Evolutionary conservation across 495 filamentous ascomycete species (phyloP).

Genomic region (Talaromyces ruber): DNA sequence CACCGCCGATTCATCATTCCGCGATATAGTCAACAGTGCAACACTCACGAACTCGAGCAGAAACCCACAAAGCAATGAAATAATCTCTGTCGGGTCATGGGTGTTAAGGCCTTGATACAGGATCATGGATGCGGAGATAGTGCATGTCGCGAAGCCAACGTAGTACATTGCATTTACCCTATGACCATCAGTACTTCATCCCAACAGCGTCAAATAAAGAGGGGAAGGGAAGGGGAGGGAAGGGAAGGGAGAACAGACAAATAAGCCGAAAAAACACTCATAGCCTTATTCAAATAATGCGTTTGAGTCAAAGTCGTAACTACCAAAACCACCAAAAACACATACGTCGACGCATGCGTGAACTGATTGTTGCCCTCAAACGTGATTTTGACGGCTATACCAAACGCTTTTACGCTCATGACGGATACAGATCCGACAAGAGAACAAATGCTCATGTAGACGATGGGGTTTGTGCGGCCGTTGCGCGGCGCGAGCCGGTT

Average conservation of each 20-base stretch:
- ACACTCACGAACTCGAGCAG: conserved; percentile 94
- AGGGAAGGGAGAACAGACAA: conserved; percentile 53
- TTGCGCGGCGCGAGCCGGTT: conserved; percentile 81
- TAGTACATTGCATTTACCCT: conserved; percentile 99
- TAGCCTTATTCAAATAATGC: conserved; percentile 99
- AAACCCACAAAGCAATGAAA: conserved; percentile 89
- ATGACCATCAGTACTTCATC: conserved; percentile 16
- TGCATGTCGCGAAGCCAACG: conserved; percentile 95
- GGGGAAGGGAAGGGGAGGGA: not conserved
- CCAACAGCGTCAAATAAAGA: not conserved
- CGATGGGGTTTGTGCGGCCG: conserved; percentile 88
- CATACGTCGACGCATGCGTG: conserved; percentile 85
- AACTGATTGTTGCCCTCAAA: conserved; percentile 91
- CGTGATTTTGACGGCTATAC: conserved; percentile 91
- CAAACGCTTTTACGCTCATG: conserved; percentile 97
- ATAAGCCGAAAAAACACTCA: conserved; percentile 92
- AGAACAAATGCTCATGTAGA: conserved; percentile 95
- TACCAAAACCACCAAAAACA: conserved; percentile 83
- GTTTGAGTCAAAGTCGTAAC: conserved; percentile 98
- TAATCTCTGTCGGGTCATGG: conserved; percentile 81
- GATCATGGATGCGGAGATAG: conserved; percentile 93
- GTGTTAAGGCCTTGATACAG: conserved; percentile 97
- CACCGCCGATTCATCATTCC: conserved; percentile 52
- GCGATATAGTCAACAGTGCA: conserved; percentile 90
- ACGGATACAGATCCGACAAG: conserved; percentile 94